Percentiles rank a stretch among this genome's conserved stretches.
phyloP scores from a whole-genome alignment of 495 filamentous ascomycete genomes.

The Penicillium maclennaniae region DNA sequence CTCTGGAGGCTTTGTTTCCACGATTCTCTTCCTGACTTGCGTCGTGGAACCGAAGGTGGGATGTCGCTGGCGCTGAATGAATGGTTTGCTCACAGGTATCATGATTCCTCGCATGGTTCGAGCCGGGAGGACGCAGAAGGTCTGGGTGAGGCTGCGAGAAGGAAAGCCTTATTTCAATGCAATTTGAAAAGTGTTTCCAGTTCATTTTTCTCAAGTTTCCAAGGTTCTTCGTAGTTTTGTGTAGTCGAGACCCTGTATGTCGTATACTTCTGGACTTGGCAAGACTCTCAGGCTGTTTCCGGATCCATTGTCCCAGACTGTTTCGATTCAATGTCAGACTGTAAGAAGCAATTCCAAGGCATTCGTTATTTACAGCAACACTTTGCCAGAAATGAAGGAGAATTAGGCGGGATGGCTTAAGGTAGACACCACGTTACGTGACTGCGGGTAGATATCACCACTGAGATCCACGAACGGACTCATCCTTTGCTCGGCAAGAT shows the following conservation, averaged over 20 bases:
- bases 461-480: constrained; percentile 8
- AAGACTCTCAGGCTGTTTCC: too few relatives aligned
- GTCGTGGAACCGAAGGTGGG: constrained; percentile 42
- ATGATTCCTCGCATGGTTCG: constrained; percentile 17
- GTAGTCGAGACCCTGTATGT: too few relatives aligned
- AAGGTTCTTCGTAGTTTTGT: too few relatives aligned
- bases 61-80: constrained; percentile 36
- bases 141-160: constrained; percentile 20
- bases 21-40: constrained; percentile 27
- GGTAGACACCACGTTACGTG: neutral
- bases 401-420: neutral
- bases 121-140: constrained; percentile 15
- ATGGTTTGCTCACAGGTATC: constrained; percentile 26
- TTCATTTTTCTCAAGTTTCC: neutral
- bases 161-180: constrained; percentile 28
- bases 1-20: constrained; percentile 36
- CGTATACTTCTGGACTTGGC: too few relatives aligned
- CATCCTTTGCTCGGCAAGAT: constrained; percentile 8
- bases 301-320: too few relatives aligned
- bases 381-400: too few relatives aligned
- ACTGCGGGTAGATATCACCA: constrained; percentile 29
- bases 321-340: too few relatives aligned
- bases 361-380: too few relatives aligned
- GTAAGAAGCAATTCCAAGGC: too few relatives aligned
- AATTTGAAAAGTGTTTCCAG: constrained; percentile 22